A percentile compares a stretch with the other conserved stretches of the same genome.
These are phyloP conservation scores for Papiliotrema laurentii DNA, from an alignment of 1,284 basidiomycete species.

Conservation along the genomic window DNA sequence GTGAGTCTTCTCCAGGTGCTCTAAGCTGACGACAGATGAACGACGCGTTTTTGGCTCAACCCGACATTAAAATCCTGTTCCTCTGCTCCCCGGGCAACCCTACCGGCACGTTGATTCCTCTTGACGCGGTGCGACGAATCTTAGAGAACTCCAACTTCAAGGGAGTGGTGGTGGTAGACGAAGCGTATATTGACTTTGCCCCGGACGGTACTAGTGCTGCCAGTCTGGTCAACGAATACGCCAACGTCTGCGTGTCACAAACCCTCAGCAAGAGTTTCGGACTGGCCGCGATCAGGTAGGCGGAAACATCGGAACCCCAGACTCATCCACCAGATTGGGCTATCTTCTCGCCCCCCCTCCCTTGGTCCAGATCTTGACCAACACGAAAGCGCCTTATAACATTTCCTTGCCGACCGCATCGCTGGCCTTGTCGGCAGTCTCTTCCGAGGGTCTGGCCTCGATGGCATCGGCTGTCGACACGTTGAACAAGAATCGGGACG, in stretches of 20 bases:
- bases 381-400: slow-evolving; percentile 98
- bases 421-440: slow-evolving; percentile 74
- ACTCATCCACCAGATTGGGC: slow-evolving; percentile 60
- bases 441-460: slow-evolving; percentile 57
- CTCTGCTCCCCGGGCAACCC: slow-evolving; percentile 98
- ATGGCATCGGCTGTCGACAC: slow-evolving; percentile 66
- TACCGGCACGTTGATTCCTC: slow-evolving; percentile 80
- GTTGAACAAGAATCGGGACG: slow-evolving; percentile 59
- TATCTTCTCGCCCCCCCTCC: slow-evolving; percentile 85
- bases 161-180: slow-evolving; percentile 90
- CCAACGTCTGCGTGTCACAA: slow-evolving; percentile 89
- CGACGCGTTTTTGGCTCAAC: slow-evolving; percentile 60
- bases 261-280: slow-evolving; percentile 96
- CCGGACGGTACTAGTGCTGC: slow-evolving; percentile 60
- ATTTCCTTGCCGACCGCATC: slow-evolving; percentile 85
- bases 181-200: slow-evolving; percentile 96
- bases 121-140: slow-evolving; percentile 64
- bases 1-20: slow-evolving; percentile 52
- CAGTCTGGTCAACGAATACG: slow-evolving; percentile 68
- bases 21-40: slow-evolving; percentile 58
- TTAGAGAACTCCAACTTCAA: slow-evolving; percentile 77
- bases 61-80: slow-evolving; percentile 84
- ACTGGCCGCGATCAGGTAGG: slow-evolving; percentile 85
- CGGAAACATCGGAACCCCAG: slow-evolving; percentile 1
- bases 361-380: slow-evolving; percentile 84